Evolutionary conservation across 2,329 filamentous ascomycete species (phyloP).

Genomic region (Mycogone perniciosa): DNA sequence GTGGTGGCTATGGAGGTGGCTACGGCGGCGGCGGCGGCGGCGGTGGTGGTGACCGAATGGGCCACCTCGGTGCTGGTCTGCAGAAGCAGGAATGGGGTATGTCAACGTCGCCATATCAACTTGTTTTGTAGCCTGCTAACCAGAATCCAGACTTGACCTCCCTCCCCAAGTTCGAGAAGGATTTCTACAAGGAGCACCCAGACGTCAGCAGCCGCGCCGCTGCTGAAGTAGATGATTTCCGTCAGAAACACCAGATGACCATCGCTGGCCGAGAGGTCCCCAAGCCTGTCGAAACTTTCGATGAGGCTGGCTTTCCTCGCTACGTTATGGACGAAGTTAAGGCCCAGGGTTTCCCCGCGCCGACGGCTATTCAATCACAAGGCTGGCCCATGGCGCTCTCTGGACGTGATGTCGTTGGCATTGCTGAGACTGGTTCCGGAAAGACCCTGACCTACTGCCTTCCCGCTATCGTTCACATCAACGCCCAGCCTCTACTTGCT

Average conservation of each 20-base stretch:
- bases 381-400: constrained; percentile 99
- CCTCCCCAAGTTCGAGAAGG: constrained; percentile 96
- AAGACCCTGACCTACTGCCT: constrained; percentile 99
- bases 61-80: constrained; percentile 76
- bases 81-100: constrained; percentile 86
- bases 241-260: constrained; percentile 76
- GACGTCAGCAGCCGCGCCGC: constrained; percentile 67
- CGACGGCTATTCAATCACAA: constrained; percentile 95
- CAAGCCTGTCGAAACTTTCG: constrained; percentile 92
- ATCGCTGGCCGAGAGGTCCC: constrained; percentile 76
- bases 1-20: constrained; percentile 30
- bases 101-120: constrained; percentile 27
- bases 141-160: constrained; percentile 57
- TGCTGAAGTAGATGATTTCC: constrained; percentile 82
- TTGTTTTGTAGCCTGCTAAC: constrained; percentile 19
- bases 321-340: constrained; percentile 99
- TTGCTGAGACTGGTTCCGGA: constrained; percentile 97
- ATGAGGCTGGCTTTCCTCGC: constrained; percentile 92
- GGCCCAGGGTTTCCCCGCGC: constrained; percentile 88
- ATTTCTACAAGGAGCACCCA: constrained; percentile 95
- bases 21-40: constrained; percentile 38
- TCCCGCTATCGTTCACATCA: constrained; percentile 98
- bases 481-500: constrained; percentile 91
- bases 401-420: constrained; percentile 96
- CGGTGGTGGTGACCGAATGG: constrained; percentile 89